Evolutionary conservation across 2,329 filamentous ascomycete species (phyloP).

Genomic region (Erysiphe pulchra): DNA sequence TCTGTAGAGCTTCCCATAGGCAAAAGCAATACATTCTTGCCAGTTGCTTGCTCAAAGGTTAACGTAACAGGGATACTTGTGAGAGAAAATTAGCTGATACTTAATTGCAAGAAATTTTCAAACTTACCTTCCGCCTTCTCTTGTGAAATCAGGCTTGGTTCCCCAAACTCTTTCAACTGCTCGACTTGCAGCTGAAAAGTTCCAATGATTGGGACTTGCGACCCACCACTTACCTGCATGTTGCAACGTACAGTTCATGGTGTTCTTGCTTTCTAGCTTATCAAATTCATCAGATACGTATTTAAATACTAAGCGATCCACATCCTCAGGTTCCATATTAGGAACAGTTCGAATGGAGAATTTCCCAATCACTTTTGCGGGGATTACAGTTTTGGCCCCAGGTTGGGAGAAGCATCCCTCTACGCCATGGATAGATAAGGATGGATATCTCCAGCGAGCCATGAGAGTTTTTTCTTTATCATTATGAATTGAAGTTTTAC

Average conservation of each 20-base stretch:
- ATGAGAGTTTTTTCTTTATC: conserved; percentile 86
- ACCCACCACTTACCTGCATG: conserved; percentile 99
- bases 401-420: conserved; percentile 86
- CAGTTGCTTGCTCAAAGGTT: conserved; percentile 90
- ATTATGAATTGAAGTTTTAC: conserved; percentile 60
- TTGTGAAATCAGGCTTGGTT: conserved; percentile 78
- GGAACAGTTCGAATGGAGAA: conserved; percentile 96
- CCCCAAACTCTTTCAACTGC: conserved; percentile 92
- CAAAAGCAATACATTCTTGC: conserved; percentile 86
- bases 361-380: conserved; percentile 91
- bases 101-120: not conserved
- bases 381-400: conserved; percentile 95
- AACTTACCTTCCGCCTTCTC: conserved; percentile 66
- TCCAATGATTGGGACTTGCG: conserved; percentile 93
- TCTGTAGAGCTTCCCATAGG: conserved; percentile 97
- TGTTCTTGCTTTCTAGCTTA: conserved; percentile 82
- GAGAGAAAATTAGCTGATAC: not conserved
- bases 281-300: conserved; percentile 66
- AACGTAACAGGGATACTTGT: conserved; percentile 78
- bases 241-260: conserved; percentile 50
- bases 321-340: conserved; percentile 81
- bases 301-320: conserved; percentile 64
- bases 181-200: conserved; percentile 83
- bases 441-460: conserved; percentile 88
- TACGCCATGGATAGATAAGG: conserved; percentile 77